Conservation (phyloP, 2,329 filamentous ascomycete species). For the Aureobasidium zeae region DNA sequence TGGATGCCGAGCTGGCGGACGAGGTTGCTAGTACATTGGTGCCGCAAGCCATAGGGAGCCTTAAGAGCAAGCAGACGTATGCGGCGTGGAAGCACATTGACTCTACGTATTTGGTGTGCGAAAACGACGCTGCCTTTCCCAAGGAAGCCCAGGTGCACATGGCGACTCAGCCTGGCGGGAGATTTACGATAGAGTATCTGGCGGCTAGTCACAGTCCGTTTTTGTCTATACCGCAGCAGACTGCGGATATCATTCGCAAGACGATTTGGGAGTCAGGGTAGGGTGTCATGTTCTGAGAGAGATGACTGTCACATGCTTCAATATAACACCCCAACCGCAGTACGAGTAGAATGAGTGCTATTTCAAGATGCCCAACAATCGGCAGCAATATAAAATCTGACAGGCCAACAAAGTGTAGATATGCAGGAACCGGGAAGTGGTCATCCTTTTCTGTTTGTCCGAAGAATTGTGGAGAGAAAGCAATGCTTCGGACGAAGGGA, state of each 20-base stretch:
- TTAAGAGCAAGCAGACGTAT: conserved; percentile 22
- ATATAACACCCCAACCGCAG: too few species aligned
- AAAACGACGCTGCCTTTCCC: conserved; percentile 32
- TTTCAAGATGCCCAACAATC: too few species aligned
- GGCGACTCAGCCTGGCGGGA: conserved; percentile 22
- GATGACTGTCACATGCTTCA: too few species aligned
- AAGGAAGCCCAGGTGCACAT: conserved; percentile 30
- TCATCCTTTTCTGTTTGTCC: too few species aligned
- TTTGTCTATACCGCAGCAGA: conserved; percentile 22
- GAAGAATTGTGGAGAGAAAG: too few species aligned
- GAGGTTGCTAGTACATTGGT: conserved; percentile 21
- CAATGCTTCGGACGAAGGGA: too few species aligned
- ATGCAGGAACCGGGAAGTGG: too few species aligned
- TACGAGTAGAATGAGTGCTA: too few species aligned
- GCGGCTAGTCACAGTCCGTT: conserved; percentile 24
- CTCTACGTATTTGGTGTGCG: conserved; percentile 35
- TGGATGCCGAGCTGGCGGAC: conserved; percentile 22
- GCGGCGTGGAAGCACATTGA: conserved; percentile 34
- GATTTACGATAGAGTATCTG: conserved; percentile 20
- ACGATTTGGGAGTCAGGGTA: conserved; percentile 16
- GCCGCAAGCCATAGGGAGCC: conserved; percentile 24
- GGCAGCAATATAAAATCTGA: too few species aligned
- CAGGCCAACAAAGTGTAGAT: too few species aligned
- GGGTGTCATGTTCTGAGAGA: not conserved
- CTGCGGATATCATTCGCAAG: conserved; percentile 16